Evolutionary conservation across 2,329 filamentous ascomycete genomes (phyloP).

Genomic region (Setomelanomma holmii): DNA sequence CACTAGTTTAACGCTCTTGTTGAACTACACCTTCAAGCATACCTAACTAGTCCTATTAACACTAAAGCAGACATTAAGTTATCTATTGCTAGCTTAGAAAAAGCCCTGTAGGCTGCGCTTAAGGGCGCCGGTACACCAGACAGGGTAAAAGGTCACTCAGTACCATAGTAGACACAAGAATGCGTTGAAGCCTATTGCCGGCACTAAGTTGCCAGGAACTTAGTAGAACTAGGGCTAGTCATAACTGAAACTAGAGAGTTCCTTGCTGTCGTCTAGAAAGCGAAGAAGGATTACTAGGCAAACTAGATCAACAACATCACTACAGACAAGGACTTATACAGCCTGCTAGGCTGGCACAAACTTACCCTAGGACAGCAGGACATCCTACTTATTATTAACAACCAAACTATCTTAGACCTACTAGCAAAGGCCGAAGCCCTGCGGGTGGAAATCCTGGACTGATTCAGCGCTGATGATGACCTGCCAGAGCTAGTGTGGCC

Average conservation of each 20-base stretch:
- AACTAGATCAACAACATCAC: neutral
- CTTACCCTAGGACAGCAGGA: no score
- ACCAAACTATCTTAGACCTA: no score
- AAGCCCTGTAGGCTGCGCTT: no score
- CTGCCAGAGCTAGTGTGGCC: no score
- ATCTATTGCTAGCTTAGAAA: no score
- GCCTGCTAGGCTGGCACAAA: constrained; percentile 8
- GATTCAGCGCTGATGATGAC: no score
- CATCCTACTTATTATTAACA: no score
- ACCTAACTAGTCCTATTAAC: neutral
- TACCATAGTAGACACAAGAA: no score
- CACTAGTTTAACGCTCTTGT: neutral
- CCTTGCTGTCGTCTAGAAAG: neutral
- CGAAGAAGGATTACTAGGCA: constrained; percentile 7
- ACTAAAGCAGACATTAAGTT: neutral
- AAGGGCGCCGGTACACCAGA: no score
- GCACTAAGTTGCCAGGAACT: neutral
- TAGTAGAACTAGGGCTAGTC: neutral
- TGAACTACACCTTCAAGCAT: neutral
- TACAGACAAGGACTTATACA: constrained; percentile 2
- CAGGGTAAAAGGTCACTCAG: no score
- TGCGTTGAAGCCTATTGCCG: neutral
- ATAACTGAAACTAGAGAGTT: neutral
- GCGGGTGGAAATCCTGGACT: no score
- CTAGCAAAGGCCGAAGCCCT: no score